These are phyloP conservation scores for Candida orba DNA, from an alignment of 805 yeast species.

Conservation along the genomic window DNA sequence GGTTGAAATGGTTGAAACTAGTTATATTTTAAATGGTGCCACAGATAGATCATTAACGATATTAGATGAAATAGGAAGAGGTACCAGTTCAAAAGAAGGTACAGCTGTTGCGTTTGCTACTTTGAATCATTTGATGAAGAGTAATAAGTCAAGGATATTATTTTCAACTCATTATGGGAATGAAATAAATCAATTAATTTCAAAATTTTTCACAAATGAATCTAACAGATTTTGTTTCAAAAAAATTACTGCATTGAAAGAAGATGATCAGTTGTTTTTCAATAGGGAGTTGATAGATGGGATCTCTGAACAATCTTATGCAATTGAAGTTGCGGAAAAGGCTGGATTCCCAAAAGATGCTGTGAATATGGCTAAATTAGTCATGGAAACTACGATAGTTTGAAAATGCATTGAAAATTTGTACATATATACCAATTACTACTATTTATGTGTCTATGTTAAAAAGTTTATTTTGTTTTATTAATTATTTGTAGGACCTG, in stretches of 20 bases:
- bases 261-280: conserved; percentile 59
- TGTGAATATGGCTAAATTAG: conserved; percentile 69
- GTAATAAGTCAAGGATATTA: conserved; percentile 67
- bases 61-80: conserved; percentile 93
- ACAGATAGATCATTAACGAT: conserved; percentile 74
- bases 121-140: conserved; percentile 69
- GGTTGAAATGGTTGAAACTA: conserved; percentile 94
- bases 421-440: background rate
- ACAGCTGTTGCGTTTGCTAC: conserved; percentile 97
- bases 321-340: conserved; percentile 92
- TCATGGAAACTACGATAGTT: conserved; percentile 34
- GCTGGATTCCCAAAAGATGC: conserved; percentile 88
- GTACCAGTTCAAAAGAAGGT: conserved; percentile 80
- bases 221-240: conserved; percentile 68
- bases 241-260: conserved; percentile 32
- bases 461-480: background rate
- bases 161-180: conserved; percentile 95
- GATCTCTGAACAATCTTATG: conserved; percentile 87
- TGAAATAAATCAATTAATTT: conserved; percentile 73
- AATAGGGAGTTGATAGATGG: conserved; percentile 88
- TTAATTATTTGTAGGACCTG: conserved; percentile 2
- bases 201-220: conserved; percentile 43
- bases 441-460: background rate
- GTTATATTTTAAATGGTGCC: conserved; percentile 75
- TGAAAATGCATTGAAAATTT: background rate